These are phyloP conservation scores for Ceratocystis ficicola DNA, from an alignment of 2,329 filamentous ascomycete genomes.

Conservation along the genomic window DNA sequence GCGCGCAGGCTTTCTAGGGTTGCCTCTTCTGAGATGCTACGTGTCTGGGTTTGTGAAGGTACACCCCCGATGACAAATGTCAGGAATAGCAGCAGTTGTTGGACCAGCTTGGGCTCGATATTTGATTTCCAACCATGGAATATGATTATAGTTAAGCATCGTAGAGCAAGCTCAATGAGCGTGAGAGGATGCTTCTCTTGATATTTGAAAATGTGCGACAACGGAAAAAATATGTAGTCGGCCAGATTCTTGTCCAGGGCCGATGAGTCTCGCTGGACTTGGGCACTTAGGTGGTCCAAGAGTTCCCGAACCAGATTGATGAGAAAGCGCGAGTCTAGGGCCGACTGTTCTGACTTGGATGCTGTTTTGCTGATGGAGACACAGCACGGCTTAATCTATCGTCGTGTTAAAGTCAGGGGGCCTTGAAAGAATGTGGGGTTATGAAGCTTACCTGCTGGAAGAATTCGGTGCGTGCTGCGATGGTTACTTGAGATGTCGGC, in stretches of 20 bases:
- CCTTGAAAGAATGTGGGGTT: neutral
- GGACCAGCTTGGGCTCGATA: constrained; percentile 59
- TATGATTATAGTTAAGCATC: constrained; percentile 63
- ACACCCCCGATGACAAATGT: constrained; percentile 68
- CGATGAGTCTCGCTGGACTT: constrained; percentile 34
- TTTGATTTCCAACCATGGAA: constrained; percentile 64
- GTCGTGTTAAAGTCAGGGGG: constrained; percentile 15
- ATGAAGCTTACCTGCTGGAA: constrained; percentile 29
- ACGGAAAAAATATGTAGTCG: constrained; percentile 89
- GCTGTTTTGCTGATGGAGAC: constrained; percentile 48
- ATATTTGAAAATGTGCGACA: constrained; percentile 73
- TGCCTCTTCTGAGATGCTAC: constrained; percentile 57
- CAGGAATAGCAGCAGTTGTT: constrained; percentile 75
- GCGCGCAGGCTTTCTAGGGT: constrained; percentile 58
- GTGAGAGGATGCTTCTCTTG: constrained; percentile 59
- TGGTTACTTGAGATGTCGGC: constrained; percentile 4
- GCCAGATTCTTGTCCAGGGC: constrained; percentile 68
- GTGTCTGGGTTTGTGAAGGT: constrained; percentile 42
- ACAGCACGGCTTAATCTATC: constrained; percentile 51
- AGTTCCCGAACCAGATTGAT: constrained; percentile 37
- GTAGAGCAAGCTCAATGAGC: constrained; percentile 62
- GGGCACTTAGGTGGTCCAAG: constrained; percentile 35
- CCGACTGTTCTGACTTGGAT: constrained; percentile 37
- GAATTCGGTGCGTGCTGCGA: constrained; percentile 28
- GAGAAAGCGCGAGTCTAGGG: constrained; percentile 35